Evolutionary conservation across 2,329 filamentous ascomycete genomes (phyloP).

Genomic region (Talaromyces atroroseus): DNA sequence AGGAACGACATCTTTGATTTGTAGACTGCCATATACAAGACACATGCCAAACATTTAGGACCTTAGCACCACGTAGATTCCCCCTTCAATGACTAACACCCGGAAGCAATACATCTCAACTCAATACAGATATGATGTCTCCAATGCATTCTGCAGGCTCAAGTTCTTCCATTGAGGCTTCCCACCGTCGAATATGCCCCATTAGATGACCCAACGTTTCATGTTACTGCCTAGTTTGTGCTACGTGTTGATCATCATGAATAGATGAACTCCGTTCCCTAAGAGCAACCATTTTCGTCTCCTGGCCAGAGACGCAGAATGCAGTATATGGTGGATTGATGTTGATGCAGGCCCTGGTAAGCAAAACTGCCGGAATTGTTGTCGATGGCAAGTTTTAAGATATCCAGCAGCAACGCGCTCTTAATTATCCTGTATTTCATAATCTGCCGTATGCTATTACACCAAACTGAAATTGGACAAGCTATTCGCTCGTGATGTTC

Average conservation of each 20-base stretch:
- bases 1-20: too few species aligned
- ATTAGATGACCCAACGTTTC: constrained; percentile 22
- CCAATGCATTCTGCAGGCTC: constrained; percentile 32
- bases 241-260: neutral
- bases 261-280: constrained; percentile 25
- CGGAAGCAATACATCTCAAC: neutral
- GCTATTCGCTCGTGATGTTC: constrained; percentile 29
- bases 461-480: constrained; percentile 11
- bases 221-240: neutral
- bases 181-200: constrained; percentile 30
- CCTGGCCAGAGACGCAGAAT: constrained; percentile 29
- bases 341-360: constrained; percentile 29
- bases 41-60: too few species aligned
- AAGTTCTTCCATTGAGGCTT: constrained; percentile 30
- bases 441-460: neutral
- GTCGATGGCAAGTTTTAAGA: constrained; percentile 37
- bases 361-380: constrained; percentile 33
- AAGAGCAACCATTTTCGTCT: constrained; percentile 34
- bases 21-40: too few species aligned
- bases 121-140: constrained; percentile 15
- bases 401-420: constrained; percentile 27
- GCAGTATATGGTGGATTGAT: constrained; percentile 39
- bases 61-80: neutral
- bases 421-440: constrained; percentile 14
- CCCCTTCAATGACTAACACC: neutral